phyloP scores from a whole-genome alignment of 2,329 filamentous ascomycete genomes.

The Periconia digitata region DNA sequence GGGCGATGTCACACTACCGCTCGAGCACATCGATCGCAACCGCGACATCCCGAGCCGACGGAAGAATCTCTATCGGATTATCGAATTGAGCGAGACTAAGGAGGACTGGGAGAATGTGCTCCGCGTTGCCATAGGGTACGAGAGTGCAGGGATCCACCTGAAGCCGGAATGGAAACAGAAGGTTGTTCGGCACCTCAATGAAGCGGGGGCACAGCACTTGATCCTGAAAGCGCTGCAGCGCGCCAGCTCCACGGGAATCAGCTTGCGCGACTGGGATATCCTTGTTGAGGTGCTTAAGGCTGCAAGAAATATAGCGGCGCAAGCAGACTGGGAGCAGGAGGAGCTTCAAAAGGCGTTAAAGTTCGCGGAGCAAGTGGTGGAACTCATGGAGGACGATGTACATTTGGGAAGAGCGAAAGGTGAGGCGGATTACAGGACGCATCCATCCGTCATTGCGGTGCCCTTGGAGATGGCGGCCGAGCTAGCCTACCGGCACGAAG shows the following conservation, averaged over 20 bases:
- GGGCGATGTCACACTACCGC: slow-evolving; percentile 40
- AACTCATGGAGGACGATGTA: slow-evolving; percentile 45
- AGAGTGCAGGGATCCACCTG: slow-evolving; percentile 25
- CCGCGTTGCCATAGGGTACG: slow-evolving; percentile 32
- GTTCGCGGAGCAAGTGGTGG: slow-evolving; percentile 42
- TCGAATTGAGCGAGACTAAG: slow-evolving; percentile 20
- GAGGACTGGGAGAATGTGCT: slow-evolving; percentile 41
- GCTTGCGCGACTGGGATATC: slow-evolving; percentile 24
- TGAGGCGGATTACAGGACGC: slow-evolving; percentile 32
- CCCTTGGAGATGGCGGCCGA: slow-evolving; percentile 49
- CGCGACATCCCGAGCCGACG: slow-evolving; percentile 20
- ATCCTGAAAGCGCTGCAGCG: slow-evolving; percentile 34
- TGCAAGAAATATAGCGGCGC: slow-evolving; percentile 37
- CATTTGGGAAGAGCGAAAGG: slow-evolving; percentile 34
- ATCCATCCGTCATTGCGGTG: slow-evolving; percentile 44
- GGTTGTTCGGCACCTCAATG: slow-evolving; percentile 22
- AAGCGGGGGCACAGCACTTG: slow-evolving; percentile 26
- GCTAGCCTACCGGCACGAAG: slow-evolving; percentile 40
- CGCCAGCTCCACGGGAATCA: slow-evolving; percentile 25
- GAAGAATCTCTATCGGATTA: slow-evolving; percentile 14
- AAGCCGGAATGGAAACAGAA: slow-evolving; percentile 15
- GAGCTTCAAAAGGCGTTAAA: slow-evolving; percentile 42
- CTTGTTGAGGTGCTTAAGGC: slow-evolving; percentile 38
- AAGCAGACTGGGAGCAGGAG: slow-evolving; percentile 39
- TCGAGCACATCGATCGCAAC: slow-evolving; percentile 35